phyloP scores from a whole-genome alignment of 208 protist species.

The Zelonia costaricensis region DNA sequence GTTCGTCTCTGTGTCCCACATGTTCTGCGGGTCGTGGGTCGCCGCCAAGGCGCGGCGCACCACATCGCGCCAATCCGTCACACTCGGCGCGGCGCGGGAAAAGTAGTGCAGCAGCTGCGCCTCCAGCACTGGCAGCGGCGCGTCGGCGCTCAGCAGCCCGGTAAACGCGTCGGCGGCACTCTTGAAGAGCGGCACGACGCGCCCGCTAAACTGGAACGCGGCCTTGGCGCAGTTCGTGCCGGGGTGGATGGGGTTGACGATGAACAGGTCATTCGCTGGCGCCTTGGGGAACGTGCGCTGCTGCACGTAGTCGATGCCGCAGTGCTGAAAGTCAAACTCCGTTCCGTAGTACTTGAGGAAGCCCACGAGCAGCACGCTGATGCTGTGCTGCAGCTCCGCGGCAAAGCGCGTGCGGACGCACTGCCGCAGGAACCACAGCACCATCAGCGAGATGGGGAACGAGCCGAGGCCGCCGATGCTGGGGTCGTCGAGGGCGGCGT shows the following conservation, averaged over 20 bases:
- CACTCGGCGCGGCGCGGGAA: constrained; percentile 4
- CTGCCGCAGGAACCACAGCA: constrained; percentile 73
- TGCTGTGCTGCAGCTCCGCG: constrained; percentile 38
- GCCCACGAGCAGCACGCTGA: constrained; percentile 58
- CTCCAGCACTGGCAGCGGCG: constrained; percentile 16
- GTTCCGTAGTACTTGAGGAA: constrained; percentile 79
- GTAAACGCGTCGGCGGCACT: constrained; percentile 36
- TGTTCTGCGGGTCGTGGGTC: constrained; percentile 30
- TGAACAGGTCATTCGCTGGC: constrained; percentile 44
- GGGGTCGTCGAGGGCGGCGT: constrained; percentile 66
- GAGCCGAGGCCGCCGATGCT: constrained; percentile 84
- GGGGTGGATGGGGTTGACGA: constrained; percentile 73
- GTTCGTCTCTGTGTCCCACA: constrained; percentile 54
- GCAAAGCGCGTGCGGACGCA: constrained; percentile 43
- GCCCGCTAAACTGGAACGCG: constrained; percentile 44
- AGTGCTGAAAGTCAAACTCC: constrained; percentile 54
- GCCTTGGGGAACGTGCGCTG: constrained; percentile 51
- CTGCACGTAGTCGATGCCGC: constrained; percentile 71
- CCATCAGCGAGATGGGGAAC: constrained; percentile 80
- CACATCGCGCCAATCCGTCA: constrained; percentile 19
- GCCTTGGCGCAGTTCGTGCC: constrained; percentile 67
- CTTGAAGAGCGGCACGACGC: constrained; percentile 57
- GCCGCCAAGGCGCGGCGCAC: background rate
- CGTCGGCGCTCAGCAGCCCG: constrained; percentile 35
- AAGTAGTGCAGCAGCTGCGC: constrained; percentile 18